Evolutionary conservation across 345 rosid species (phyloP).

Genomic region (Excoecaria agallocha): DNA sequence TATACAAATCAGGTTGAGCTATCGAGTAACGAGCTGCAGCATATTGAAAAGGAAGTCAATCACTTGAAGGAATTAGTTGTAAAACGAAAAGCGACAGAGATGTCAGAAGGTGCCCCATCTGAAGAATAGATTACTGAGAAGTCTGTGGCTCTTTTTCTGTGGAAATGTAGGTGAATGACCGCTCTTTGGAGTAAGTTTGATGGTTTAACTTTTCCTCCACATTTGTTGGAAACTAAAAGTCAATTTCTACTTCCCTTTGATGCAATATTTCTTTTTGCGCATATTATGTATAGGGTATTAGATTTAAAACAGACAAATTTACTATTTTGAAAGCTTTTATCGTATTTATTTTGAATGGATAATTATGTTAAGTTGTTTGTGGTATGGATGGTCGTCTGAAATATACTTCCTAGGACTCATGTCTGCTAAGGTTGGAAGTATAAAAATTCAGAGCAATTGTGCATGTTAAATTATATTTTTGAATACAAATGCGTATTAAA

Average conservation of each 20-base stretch:
- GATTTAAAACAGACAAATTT: neutral
- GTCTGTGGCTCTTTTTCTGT: neutral
- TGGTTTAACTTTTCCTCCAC: neutral
- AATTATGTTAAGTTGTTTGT: neutral
- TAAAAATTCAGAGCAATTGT: no score
- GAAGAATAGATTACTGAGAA: conserved; percentile 19
- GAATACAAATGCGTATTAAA: no score
- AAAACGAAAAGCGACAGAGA: conserved; percentile 30
- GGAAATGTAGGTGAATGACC: neutral
- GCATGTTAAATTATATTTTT: no score
- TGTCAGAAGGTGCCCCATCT: conserved; percentile 26
- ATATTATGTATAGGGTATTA: no score
- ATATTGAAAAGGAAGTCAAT: conserved; percentile 33
- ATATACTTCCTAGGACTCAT: neutral
- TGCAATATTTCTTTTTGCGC: no score
- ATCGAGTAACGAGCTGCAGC: conserved; percentile 32
- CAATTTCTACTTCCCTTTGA: neutral
- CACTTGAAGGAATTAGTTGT: conserved; percentile 35
- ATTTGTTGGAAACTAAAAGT: neutral
- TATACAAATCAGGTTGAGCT: conserved; percentile 28
- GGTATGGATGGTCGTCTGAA: neutral
- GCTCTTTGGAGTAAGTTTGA: conserved; percentile 4
- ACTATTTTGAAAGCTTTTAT: neutral
- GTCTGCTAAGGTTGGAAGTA: neutral
- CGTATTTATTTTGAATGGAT: neutral